These are phyloP conservation scores for Wickerhamomyces alni DNA, from an alignment of 805 yeast genomes.

Conservation along the genomic window DNA sequence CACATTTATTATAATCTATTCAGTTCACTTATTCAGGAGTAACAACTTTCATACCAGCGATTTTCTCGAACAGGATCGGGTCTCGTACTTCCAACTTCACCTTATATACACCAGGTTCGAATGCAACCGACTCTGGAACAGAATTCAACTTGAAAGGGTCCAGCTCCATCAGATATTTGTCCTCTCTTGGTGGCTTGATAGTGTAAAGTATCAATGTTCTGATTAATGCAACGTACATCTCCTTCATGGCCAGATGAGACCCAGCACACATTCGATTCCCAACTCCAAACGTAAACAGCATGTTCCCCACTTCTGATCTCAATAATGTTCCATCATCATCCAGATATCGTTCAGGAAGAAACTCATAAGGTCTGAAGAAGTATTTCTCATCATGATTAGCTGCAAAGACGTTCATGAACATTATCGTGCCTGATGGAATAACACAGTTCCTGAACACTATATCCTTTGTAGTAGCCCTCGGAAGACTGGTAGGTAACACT, in stretches of 20 bases:
- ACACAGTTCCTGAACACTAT: conserved; percentile 33
- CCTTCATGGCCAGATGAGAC: conserved; percentile 54
- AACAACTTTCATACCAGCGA: background rate
- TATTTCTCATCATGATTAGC: conserved; percentile 55
- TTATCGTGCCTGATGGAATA: conserved; percentile 51
- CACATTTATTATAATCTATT: too few species aligned
- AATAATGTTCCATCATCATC: conserved; percentile 19
- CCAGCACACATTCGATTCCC: conserved; percentile 77
- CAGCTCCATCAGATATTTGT: conserved; percentile 30
- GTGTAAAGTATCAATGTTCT: conserved; percentile 48
- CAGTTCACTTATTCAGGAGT: too few species aligned
- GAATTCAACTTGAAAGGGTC: conserved; percentile 47
- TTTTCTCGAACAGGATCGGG: conserved; percentile 6
- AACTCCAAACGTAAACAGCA: conserved; percentile 54
- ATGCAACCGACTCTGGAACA: conserved; percentile 52
- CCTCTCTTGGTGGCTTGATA: conserved; percentile 35
- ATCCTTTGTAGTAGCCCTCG: conserved; percentile 51
- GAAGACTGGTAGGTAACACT: conserved; percentile 62
- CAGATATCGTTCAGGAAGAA: conserved; percentile 51
- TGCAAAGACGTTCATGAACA: conserved; percentile 64
- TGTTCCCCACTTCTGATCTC: conserved; percentile 7
- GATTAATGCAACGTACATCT: conserved; percentile 52
- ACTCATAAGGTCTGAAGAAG: conserved; percentile 39
- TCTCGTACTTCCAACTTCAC: conserved; percentile 29
- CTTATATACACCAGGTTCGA: conserved; percentile 47